A percentile compares a stretch with the other conserved stretches of the same genome.
phyloP scores from a whole-genome alignment of 2,329 filamentous ascomycete species.

The Trichoderma cornu-damae region DNA sequence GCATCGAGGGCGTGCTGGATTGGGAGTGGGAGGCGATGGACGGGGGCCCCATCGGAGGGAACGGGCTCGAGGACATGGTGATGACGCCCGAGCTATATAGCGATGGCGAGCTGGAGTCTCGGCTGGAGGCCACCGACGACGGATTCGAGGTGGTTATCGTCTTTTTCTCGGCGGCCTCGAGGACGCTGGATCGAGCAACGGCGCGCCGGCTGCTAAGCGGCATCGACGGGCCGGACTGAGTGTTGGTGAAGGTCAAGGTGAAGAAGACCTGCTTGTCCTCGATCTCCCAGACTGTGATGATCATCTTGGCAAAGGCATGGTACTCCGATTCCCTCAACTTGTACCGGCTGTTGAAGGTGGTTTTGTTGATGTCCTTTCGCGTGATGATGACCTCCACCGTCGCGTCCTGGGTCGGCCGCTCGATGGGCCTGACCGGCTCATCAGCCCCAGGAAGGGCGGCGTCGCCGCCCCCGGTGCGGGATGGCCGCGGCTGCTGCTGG shows the following conservation, averaged over 20 bases:
- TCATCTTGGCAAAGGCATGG: slow-evolving; percentile 63
- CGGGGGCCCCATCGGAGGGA: slow-evolving; percentile 64
- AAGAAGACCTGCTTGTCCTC: slow-evolving; percentile 64
- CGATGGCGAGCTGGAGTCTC: slow-evolving; percentile 44
- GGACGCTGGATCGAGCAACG: slow-evolving; percentile 35
- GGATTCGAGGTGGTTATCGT: slow-evolving; percentile 42
- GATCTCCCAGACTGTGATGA: slow-evolving; percentile 68
- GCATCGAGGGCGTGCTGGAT: slow-evolving; percentile 56
- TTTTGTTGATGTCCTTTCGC: slow-evolving; percentile 40
- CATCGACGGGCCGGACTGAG: slow-evolving; percentile 38
- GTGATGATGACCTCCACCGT: slow-evolving; percentile 64
- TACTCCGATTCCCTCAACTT: slow-evolving; percentile 36
- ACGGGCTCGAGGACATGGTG: slow-evolving; percentile 52
- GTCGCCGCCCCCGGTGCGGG: slow-evolving; percentile 29
- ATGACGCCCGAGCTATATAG: slow-evolving; percentile 49
- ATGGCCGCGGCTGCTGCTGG: slow-evolving; percentile 17
- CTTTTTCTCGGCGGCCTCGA: slow-evolving; percentile 45
- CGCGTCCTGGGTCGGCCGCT: slow-evolving; percentile 49
- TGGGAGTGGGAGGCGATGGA: slow-evolving; percentile 47
- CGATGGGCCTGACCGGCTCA: slow-evolving; percentile 19
- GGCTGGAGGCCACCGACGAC: slow-evolving; percentile 44
- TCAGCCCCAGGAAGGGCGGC: slow-evolving; percentile 29
- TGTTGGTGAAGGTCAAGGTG: slow-evolving; percentile 68
- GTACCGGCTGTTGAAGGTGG: slow-evolving; percentile 33
- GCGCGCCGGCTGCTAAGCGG: slow-evolving; percentile 35